Evolutionary conservation across 2,329 filamentous ascomycete genomes (phyloP), one percentile per base, ranked within the genome.

Genomic region (Neonectria magnoliae): DNA sequence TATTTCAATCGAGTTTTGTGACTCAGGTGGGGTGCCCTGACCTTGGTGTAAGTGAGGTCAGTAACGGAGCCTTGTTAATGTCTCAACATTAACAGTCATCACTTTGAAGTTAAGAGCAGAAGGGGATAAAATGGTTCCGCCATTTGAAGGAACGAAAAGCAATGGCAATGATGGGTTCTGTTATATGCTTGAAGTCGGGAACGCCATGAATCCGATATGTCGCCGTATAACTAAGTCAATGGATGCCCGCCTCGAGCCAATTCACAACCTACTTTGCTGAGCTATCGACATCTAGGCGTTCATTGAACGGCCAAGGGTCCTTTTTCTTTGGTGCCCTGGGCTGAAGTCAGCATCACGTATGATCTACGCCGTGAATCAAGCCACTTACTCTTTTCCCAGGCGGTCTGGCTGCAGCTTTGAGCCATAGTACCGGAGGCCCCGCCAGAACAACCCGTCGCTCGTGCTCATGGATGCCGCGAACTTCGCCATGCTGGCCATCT

Each of bases 231-330:
- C 9, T 20, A 33, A 51, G 11, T 18, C 9, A 33, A 31, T 29
- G 48, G 29, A 51, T 8, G n/a, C n/a, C 10, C 16, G n/a, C 1
- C 18, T 4, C 1, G n/a, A 33, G 14, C 42, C 18, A 29, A 55
- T 14, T 38, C 9, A 6, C 57, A 18, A 11, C 31, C n/a, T 55
- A 59, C 13, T 18, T 57, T 16, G 57, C n/a, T 31, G 56, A 31
- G 5, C 22, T 33, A 14, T 62, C 56, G 4, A 70, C 61, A 20
- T 71, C 60, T n/a, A 72, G 38, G 2, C 68, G 66, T 20, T 62
- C 68, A 18, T 70, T 64, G 29, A 72, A 67, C 5, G 69, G 70
- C 69, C 69, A 72, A 2, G 69, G 55, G 7, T 72, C 69, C 18
- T 67, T 70, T 6, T 47, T 55, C 1, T 57, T 58, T 42, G 33